These are phyloP conservation scores for Pseudogymnoascus sp. DNA, from an alignment of 2,329 filamentous ascomycete species.

Conservation along the genomic window DNA sequence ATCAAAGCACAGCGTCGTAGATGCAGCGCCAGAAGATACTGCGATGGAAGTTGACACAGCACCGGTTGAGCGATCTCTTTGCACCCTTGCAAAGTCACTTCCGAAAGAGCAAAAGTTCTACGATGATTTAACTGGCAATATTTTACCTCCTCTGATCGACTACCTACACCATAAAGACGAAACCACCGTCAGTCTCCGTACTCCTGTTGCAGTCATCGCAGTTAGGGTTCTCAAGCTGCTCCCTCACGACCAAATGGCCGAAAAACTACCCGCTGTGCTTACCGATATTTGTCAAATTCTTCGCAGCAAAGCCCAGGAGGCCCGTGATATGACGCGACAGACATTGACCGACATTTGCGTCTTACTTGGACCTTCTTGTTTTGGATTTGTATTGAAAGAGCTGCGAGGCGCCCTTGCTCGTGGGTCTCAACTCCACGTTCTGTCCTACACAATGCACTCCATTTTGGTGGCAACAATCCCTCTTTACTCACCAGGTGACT, in stretches of 20 bases:
- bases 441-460: conserved; percentile 91
- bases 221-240: conserved; percentile 81
- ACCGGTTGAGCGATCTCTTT: conserved; percentile 25
- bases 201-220: conserved; percentile 81
- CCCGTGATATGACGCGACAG: conserved; percentile 82
- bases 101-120: conserved; percentile 61
- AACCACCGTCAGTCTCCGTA: conserved; percentile 82
- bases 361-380: conserved; percentile 71
- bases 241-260: conserved; percentile 62
- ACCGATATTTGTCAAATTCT: conserved; percentile 91
- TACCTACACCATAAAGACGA: conserved; percentile 95
- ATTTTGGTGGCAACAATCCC: conserved; percentile 72
- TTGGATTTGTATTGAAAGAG: conserved; percentile 91
- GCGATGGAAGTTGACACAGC: conserved; percentile 36
- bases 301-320: conserved; percentile 78
- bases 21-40: conserved; percentile 25
- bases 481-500: conserved; percentile 67
- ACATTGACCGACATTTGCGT: conserved; percentile 78
- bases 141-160: conserved; percentile 70
- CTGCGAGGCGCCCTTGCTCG: conserved; percentile 72
- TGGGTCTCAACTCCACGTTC: conserved; percentile 88
- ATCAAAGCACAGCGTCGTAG: conserved; percentile 26
- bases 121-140: conserved; percentile 63
- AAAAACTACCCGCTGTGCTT: conserved; percentile 71
- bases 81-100: conserved; percentile 53